Base-by-base conservation (phyloP, 805 yeast species). In the Saccharomycopsis synnaedendra region DNA sequence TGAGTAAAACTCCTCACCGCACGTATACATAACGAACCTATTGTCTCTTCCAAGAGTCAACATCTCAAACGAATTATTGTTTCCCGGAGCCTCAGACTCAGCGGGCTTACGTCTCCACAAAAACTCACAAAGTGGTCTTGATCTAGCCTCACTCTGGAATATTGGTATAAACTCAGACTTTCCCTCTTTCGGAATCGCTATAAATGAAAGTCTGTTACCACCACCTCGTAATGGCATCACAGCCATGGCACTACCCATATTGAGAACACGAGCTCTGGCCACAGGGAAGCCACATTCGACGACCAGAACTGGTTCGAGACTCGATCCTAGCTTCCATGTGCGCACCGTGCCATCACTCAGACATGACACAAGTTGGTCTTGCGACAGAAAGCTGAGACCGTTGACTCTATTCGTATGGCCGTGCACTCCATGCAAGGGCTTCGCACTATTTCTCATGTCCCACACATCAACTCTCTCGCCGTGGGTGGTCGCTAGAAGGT, bases 1-100 rank as follows among this genome's bases (percentile, higher is more conserved):
- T 5, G 67, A 70, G 54, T 80, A 72, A 11, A 74, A 60, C 5
- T 67, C 67, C 3, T 75, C 75, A 10, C 68, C 60, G 11, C 78
- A 63, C 0, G 87, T 83, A 97, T 97, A 90, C 43, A 89, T 64
- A 51, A 89, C 70, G 50, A 93, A 66, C 59, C 86, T 95, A 55
- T 80, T 76, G 60, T 93, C 97, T 45, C 85, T 80, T 1, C 95
- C 82, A 97, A 97, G 90, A 0, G 97, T 86, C 1, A 93, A 90
- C 44, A 93, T 63, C 61, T 93, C 97, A 59, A 77, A 93, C 50
- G 89, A 96, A 47, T 90, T 69, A 65, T 85, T 87, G 55, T 80
- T 81, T 19, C 19, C 19, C 11, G 36, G n/a, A 0, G 58, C 61
- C 1, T 69, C 60, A 41, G 68, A 67, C 3, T 68, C 61, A 1